Percentiles rank a stretch among this genome's conserved stretches.
Evolutionary conservation across 108 stramenopile genomes (phyloP).

Genomic region (Nannochloropsis granulata): DNA sequence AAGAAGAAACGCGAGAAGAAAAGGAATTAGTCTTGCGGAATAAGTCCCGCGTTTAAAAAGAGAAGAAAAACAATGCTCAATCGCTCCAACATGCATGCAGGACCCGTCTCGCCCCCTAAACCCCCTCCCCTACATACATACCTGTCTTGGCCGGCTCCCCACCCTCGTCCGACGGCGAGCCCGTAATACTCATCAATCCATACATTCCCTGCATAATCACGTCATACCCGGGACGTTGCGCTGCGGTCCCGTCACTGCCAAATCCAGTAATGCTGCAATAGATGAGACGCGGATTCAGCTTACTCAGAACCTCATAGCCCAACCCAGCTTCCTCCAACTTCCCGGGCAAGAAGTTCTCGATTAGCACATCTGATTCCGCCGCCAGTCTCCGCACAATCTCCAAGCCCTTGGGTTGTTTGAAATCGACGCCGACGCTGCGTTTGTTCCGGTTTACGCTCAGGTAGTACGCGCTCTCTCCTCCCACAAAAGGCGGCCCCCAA

Average conservation of each 20-base stretch:
- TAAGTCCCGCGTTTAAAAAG: background rate
- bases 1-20: background rate
- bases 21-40: background rate
- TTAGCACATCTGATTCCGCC: background rate
- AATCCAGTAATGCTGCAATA: background rate
- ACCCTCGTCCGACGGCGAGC: background rate
- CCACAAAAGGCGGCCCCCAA: conserved; percentile 4
- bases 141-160: background rate
- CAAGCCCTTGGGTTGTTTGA: background rate
- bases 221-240: background rate
- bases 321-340: background rate
- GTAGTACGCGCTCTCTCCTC: background rate
- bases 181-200: background rate
- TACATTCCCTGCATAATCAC: background rate
- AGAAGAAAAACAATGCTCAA: background rate
- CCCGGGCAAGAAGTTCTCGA: conserved; percentile 2
- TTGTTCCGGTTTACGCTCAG: background rate
- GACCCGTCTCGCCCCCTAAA: too few species aligned
- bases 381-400: background rate
- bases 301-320: background rate
- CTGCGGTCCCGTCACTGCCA: background rate
- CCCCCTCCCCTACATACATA: background rate
- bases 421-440: background rate
- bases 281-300: background rate
- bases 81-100: too few species aligned